Evolutionary conservation across 2,329 filamentous ascomycete genomes (phyloP).

Genomic region (Verticillium nonalfalfae): DNA sequence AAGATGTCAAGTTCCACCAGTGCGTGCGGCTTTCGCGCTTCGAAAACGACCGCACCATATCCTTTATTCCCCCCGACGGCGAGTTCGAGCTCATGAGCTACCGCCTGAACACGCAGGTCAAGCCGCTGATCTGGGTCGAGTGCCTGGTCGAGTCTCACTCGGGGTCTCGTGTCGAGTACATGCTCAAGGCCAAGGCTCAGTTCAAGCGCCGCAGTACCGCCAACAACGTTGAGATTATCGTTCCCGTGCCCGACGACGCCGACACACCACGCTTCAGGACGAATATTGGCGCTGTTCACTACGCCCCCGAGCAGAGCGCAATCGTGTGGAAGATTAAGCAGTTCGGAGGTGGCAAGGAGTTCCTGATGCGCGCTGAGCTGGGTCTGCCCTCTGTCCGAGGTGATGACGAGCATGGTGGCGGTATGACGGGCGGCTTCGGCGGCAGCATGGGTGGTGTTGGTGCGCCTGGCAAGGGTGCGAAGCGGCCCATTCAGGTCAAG

Average conservation of each 20-base stretch:
- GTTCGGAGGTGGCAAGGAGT: conserved; percentile 97
- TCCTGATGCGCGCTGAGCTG: conserved; percentile 95
- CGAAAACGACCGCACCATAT: conserved; percentile 97
- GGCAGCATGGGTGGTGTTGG: conserved; percentile 91
- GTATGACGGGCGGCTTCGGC: conserved; percentile 96
- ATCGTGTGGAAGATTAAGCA: conserved; percentile 99
- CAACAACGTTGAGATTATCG: conserved; percentile 97
- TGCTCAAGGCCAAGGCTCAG: conserved; percentile 96
- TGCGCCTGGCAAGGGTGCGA: conserved; percentile 72
- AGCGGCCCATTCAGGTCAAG: conserved; percentile 96
- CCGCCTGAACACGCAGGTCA: conserved; percentile 95
- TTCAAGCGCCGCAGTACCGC: conserved; percentile 97
- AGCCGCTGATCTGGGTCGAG: conserved; percentile 98
- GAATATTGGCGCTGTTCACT: conserved; percentile 95
- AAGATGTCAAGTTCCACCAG: conserved; percentile 99
- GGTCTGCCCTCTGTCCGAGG: conserved; percentile 90
- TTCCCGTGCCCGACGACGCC: conserved; percentile 94
- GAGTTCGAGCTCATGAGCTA: conserved; percentile 99
- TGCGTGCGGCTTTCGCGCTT: conserved; percentile 93
- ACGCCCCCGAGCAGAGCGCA: conserved; percentile 92
- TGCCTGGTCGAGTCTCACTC: conserved; percentile 96
- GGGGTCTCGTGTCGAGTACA: conserved; percentile 94
- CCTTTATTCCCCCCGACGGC: conserved; percentile 95
- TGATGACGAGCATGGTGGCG: conserved; percentile 90
- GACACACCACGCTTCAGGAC: conserved; percentile 95